These are phyloP conservation scores for Fusarium robinianum DNA, from an alignment of 2,329 filamentous ascomycete genomes.

Conservation along the genomic window DNA sequence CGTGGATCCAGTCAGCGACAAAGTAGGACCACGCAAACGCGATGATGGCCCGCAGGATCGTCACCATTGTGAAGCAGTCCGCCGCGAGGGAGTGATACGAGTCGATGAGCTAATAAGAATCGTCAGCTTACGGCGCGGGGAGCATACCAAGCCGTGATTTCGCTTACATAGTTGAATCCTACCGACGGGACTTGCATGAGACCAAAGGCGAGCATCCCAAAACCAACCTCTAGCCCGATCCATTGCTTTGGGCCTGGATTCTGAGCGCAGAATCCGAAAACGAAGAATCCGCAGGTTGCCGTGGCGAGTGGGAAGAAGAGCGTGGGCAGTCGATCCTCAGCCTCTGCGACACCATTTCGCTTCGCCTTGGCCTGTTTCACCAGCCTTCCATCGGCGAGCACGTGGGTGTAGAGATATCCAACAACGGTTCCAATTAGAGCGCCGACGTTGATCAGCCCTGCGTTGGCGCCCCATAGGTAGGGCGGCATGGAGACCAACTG, in stretches of 20 bases:
- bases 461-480: conserved; percentile 42
- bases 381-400: conserved; percentile 33
- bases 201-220: conserved; percentile 45
- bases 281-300: conserved; percentile 40
- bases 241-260: conserved; percentile 38
- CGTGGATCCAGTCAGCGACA: conserved; percentile 51
- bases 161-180: conserved; percentile 47
- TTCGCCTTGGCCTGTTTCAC: conserved; percentile 28
- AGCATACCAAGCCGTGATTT: background rate
- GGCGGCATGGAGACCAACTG: conserved; percentile 38
- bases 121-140: background rate
- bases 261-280: conserved; percentile 46
- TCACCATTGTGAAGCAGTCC: conserved; percentile 60
- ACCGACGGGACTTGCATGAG: conserved; percentile 46
- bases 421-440: conserved; percentile 39
- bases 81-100: conserved; percentile 51
- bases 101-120: conserved; percentile 51
- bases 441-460: conserved; percentile 43
- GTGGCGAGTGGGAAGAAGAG: conserved; percentile 39
- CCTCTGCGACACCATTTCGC: conserved; percentile 39
- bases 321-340: conserved; percentile 40
- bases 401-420: conserved; percentile 35
- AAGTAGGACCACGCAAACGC: conserved; percentile 61
- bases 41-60: conserved; percentile 53
- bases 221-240: conserved; percentile 43